Evolutionary conservation across 225 moss, liverwort and hornwort genomes (phyloP).

Genomic region (Bryoerythrophyllum caledonicum): DNA sequence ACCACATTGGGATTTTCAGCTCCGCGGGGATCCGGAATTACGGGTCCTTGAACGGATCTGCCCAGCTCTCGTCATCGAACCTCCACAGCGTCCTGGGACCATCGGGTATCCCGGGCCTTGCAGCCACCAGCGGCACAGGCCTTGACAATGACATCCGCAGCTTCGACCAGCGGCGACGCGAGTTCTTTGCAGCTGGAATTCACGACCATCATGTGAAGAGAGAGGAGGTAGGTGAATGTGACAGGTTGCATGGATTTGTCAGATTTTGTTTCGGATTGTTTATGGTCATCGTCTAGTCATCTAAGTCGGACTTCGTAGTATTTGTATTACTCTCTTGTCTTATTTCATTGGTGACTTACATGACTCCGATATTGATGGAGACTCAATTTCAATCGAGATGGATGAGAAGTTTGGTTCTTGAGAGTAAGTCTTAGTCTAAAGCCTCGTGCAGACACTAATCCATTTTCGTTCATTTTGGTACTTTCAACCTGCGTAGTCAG

Average conservation of each 20-base stretch:
- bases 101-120: constrained; percentile 82
- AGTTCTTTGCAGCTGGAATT: constrained; percentile 68
- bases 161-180: constrained; percentile 59
- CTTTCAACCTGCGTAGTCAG: not conserved
- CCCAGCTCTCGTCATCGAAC: constrained; percentile 65
- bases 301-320: not conserved
- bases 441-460: not conserved
- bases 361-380: too few species aligned
- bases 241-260: not conserved
- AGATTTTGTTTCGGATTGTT: constrained; percentile 1
- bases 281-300: not conserved
- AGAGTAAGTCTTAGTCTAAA: not conserved
- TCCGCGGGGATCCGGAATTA: constrained; percentile 81
- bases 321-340: not conserved
- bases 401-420: not conserved
- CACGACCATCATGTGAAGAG: constrained; percentile 60
- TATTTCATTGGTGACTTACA: too few species aligned
- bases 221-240: constrained; percentile 48
- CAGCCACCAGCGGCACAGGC: constrained; percentile 78
- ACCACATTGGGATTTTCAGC: constrained; percentile 80
- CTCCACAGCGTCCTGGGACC: constrained; percentile 63
- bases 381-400: not conserved
- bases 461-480: not conserved
- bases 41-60: constrained; percentile 71
- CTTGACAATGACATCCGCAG: constrained; percentile 69